Conservation (phyloP, 345 rosid genomes). For the Abelmoschus esculentus region DNA sequence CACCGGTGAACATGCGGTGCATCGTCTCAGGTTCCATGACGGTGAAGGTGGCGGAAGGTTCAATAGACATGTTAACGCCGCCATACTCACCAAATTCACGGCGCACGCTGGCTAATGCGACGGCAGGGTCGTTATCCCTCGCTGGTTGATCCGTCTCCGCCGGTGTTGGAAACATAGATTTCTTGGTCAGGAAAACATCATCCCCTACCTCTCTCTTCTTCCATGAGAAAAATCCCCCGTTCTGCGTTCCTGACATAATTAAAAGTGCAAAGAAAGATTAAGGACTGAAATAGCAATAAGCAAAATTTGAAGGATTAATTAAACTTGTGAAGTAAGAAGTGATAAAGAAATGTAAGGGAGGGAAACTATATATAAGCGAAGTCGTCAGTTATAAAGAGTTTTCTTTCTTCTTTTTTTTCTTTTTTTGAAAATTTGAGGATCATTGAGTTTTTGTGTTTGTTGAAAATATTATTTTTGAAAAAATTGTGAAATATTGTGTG, state of each 20-base stretch:
- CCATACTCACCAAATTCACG: constrained; percentile 97
- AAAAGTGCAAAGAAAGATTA: neutral
- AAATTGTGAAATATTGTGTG: too few species aligned
- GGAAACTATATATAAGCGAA: constrained; percentile 2
- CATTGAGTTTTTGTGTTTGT: too few species aligned
- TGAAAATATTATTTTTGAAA: too few species aligned
- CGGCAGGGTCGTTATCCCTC: constrained; percentile 60
- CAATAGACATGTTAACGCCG: constrained; percentile 97
- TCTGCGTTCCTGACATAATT: constrained; percentile 36
- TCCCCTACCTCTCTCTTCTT: constrained; percentile 38
- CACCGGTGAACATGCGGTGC: constrained; percentile 85
- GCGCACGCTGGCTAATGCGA: constrained; percentile 64
- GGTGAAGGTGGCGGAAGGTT: constrained; percentile 96
- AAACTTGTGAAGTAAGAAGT: neutral
- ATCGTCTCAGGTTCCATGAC: constrained; percentile 97
- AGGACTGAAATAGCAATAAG: neutral
- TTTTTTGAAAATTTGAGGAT: too few species aligned
- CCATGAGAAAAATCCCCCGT: constrained; percentile 29
- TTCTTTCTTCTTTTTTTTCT: too few species aligned
- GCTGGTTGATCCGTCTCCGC: neutral
- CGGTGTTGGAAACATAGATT: constrained; percentile 28
- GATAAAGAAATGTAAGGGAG: neutral
- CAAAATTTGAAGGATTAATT: neutral
- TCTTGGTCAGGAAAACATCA: constrained; percentile 34
- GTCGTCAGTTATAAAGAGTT: too few species aligned